These are phyloP conservation scores for Pyricularia sp. DNA, from an alignment of 2,329 filamentous ascomycete genomes.

Conservation along the genomic window DNA sequence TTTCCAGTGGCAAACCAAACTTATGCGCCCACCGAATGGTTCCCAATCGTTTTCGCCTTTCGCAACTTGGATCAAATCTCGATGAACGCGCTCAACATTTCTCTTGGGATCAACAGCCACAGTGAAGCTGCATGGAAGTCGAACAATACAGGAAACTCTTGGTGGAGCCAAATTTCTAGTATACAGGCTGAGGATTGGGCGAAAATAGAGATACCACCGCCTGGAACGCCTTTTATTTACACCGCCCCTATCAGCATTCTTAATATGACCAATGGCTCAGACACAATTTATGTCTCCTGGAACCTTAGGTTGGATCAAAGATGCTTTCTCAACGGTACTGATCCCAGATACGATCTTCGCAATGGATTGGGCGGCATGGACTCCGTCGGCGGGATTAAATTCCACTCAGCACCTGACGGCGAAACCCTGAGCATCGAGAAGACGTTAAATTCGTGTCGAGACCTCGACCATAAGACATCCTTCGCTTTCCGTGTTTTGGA, in stretches of 20 bases:
- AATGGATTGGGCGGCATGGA: neutral
- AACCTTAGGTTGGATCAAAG: neutral
- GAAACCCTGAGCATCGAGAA: neutral
- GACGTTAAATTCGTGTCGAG: neutral
- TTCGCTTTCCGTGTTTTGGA: neutral
- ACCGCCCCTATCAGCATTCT: neutral
- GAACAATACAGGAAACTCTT: neutral
- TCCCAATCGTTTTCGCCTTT: slow-evolving; percentile 5
- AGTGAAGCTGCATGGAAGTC: neutral
- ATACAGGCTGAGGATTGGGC: neutral
- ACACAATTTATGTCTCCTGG: neutral
- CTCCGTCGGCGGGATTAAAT: neutral
- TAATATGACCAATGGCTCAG: neutral
- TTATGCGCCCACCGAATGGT: slow-evolving; percentile 4
- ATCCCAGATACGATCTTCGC: neutral
- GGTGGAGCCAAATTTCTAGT: neutral
- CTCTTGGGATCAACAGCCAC: neutral
- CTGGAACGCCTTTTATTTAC: neutral
- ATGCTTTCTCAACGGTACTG: neutral
- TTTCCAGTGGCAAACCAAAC: slow-evolving; percentile 12
- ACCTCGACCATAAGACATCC: neutral
- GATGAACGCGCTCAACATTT: neutral
- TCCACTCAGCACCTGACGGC: neutral
- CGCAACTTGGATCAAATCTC: slow-evolving; percentile 3
- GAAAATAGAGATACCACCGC: neutral